These are phyloP conservation scores for Sechiopsis laciniata DNA, from an alignment of 306 rosid genomes.

Conservation along the genomic window DNA sequence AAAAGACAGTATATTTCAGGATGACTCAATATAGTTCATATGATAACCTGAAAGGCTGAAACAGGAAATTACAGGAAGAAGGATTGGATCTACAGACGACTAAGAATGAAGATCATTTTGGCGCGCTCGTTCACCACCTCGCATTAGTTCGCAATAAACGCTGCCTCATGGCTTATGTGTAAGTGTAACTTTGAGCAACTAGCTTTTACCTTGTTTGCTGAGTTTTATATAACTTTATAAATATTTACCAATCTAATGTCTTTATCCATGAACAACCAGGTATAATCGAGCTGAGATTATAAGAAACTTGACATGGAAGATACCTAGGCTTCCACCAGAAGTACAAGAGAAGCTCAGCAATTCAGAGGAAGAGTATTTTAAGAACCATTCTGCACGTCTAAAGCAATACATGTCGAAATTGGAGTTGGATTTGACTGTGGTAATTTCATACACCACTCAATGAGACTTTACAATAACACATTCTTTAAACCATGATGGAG, in stretches of 20 bases:
- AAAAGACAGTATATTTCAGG: not conserved
- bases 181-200: constrained; percentile 14
- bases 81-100: constrained; percentile 77
- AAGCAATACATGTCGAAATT: constrained; percentile 54
- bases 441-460: constrained; percentile 29
- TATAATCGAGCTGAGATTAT: constrained; percentile 60
- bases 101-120: constrained; percentile 73
- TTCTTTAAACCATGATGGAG: too few relatives aligned
- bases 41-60: constrained; percentile 16
- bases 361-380: constrained; percentile 63
- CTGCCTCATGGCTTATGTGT: constrained; percentile 76
- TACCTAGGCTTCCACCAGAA: constrained; percentile 55
- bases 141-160: constrained; percentile 82
- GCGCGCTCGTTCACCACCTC: constrained; percentile 83
- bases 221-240: not conserved
- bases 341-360: constrained; percentile 67
- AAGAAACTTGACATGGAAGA: constrained; percentile 63
- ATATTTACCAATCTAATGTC: not conserved
- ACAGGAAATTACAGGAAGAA: constrained; percentile 78
- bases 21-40: not conserved
- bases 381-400: constrained; percentile 60
- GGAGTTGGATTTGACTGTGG: constrained; percentile 76
- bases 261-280: constrained; percentile 35
- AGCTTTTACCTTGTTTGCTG: not conserved
- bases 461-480: not conserved